Evolutionary conservation across 345 rosid genomes (phyloP), one percentile per base, ranked within the genome.

Genomic region (Diplotaxis tenuifolia): DNA sequence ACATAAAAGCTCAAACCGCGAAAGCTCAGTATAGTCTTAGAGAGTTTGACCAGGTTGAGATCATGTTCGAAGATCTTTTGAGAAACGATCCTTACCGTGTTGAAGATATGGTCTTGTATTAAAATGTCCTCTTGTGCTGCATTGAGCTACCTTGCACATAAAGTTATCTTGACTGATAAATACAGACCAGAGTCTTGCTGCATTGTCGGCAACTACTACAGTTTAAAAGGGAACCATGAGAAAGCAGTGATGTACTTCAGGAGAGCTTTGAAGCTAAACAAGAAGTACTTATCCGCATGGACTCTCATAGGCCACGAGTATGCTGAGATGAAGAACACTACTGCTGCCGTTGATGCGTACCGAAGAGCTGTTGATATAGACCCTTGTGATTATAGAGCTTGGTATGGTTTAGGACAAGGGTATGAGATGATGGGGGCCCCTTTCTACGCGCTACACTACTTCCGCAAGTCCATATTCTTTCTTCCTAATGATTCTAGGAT

Each of bases 121-220:
- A 97, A 47, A 95, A 95, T 78, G 98, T 95, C 40, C 87, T 95
- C 11, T 95, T 92, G 84, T 67, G 86, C 96, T 69, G 92, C 94
- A 34, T 73, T 95, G 74, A 95, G 99, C 75, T 89, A 82, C 74
- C 99, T 95, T 73, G 97, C 98, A 60, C 99, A 90, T 79, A 83
- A 88, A 83, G 90, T 92, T 23, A 86, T 92, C 71, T 62, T 78
- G 84, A 95, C 92, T 5, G 99, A 95, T 78, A 92, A 90, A 38
- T 95, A 92, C 83, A 82, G 96, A 77, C 98, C 98, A 31, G 99
- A 95, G 83, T 90, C 99, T 60, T 95, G 98, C 71, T 92, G 97
- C 83, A 90, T 95, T 63, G 88, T 95, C 58, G 99, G 98, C 32
- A 95, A 95, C 59, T 95, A 95, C 49, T 95, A 95, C 86, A 95